phyloP scores from a whole-genome alignment of 1,284 basidiomycete genomes.

The Amylostereum areolatum region DNA sequence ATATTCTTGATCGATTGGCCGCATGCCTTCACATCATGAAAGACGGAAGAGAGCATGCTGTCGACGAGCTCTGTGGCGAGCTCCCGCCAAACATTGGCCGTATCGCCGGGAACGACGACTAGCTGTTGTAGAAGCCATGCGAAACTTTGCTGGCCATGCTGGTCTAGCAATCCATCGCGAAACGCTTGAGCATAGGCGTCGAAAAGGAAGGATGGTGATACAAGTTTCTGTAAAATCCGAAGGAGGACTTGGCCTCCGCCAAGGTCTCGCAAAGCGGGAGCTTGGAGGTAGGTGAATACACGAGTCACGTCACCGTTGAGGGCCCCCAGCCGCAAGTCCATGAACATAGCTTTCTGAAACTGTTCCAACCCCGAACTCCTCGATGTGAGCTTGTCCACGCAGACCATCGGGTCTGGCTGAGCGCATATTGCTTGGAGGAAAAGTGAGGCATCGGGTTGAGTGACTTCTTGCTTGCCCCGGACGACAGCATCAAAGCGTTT shows the following conservation, averaged over 20 bases:
- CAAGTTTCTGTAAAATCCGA: slow-evolving; percentile 33
- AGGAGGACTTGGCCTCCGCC: slow-evolving; percentile 37
- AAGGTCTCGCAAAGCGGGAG: slow-evolving; percentile 30
- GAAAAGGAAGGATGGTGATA: slow-evolving; percentile 53
- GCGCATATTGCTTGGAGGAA: slow-evolving; percentile 46
- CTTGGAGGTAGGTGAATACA: slow-evolving; percentile 35
- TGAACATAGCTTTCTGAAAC: slow-evolving; percentile 39
- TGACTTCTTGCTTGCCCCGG: slow-evolving; percentile 13
- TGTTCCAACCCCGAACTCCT: slow-evolving; percentile 33
- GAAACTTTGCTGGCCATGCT: slow-evolving; percentile 33
- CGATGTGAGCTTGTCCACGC: slow-evolving; percentile 34
- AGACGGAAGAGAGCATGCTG: slow-evolving; percentile 28
- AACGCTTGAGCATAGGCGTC: slow-evolving; percentile 35
- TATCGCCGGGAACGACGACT: slow-evolving; percentile 29
- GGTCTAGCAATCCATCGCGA: slow-evolving; percentile 27
- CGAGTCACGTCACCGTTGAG: slow-evolving; percentile 36
- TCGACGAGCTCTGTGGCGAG: slow-evolving; percentile 30
- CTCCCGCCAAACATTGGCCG: slow-evolving; percentile 30
- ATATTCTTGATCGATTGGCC: slow-evolving; percentile 37
- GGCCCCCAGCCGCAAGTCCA: slow-evolving; percentile 33
- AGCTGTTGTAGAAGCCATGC: slow-evolving; percentile 47
- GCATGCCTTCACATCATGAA: slow-evolving; percentile 19
- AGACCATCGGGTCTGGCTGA: slow-evolving; percentile 32
- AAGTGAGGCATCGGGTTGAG: slow-evolving; percentile 12
- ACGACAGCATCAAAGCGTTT: slow-evolving; percentile 21